phyloP scores from a whole-genome alignment of 192 early-diverging fungal genomes.

The Podila minutissima region DNA sequence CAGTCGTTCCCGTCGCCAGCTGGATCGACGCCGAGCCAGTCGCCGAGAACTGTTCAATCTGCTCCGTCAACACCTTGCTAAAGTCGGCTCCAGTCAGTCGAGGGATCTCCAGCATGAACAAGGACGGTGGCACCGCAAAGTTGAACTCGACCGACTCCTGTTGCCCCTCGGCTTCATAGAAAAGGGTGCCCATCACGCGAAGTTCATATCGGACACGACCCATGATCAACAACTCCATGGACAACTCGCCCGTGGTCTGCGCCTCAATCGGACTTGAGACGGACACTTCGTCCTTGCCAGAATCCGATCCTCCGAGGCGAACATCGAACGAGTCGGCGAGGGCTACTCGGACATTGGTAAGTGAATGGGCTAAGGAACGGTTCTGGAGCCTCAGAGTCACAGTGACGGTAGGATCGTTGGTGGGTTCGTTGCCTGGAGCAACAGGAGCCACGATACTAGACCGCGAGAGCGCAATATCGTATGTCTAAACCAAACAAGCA shows the following conservation, averaged over 20 bases:
- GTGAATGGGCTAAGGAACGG: slow-evolving; percentile 17
- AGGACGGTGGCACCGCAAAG: slow-evolving; percentile 57
- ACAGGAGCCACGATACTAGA: slow-evolving; percentile 22
- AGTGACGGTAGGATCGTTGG: slow-evolving; percentile 22
- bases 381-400: slow-evolving; percentile 30
- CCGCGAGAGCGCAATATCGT: slow-evolving; percentile 32
- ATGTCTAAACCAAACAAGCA: slow-evolving; percentile 20
- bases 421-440: slow-evolving; percentile 14
- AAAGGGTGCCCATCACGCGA: slow-evolving; percentile 38
- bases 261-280: slow-evolving; percentile 31
- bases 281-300: slow-evolving; percentile 23
- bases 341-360: slow-evolving; percentile 11
- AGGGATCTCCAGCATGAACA: slow-evolving; percentile 57
- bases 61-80: slow-evolving; percentile 52
- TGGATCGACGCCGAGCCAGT: slow-evolving; percentile 50
- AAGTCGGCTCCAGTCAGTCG: slow-evolving; percentile 60
- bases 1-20: slow-evolving; percentile 31
- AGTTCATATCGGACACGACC: slow-evolving; percentile 50
- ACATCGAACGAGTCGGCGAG: slow-evolving; percentile 47
- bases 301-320: slow-evolving; percentile 34
- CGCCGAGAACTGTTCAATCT: slow-evolving; percentile 57
- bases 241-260: slow-evolving; percentile 14
- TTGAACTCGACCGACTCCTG: slow-evolving; percentile 41
- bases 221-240: slow-evolving; percentile 33
- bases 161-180: slow-evolving; percentile 18